phyloP scores from a whole-genome alignment of 163 green algal species.

The Volvox carteri region DNA sequence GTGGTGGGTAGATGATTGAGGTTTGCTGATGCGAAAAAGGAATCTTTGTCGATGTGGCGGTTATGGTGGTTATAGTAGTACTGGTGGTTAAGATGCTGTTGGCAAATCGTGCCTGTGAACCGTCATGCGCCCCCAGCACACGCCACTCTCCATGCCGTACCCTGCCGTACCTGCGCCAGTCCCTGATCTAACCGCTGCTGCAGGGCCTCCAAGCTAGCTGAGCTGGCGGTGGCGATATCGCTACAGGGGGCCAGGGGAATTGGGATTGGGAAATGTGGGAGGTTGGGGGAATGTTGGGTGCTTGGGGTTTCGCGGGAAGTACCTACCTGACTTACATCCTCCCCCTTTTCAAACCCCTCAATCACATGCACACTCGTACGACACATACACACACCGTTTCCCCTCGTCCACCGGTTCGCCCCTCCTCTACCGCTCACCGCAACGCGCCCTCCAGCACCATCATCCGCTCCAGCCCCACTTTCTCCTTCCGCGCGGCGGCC shows the following conservation, averaged over 20 bases:
- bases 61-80: too few relatives aligned
- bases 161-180: constrained; percentile 21
- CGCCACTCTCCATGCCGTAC: too few relatives aligned
- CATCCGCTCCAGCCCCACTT: constrained; percentile 62
- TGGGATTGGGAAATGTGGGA: background rate
- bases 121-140: too few relatives aligned
- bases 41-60: too few relatives aligned
- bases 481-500: constrained; percentile 44
- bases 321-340: too few relatives aligned
- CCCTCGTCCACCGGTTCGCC: background rate
- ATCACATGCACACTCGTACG: too few relatives aligned
- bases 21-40: too few relatives aligned
- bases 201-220: constrained; percentile 45
- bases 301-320: too few relatives aligned
- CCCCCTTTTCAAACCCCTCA: too few relatives aligned
- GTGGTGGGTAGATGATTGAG: too few relatives aligned
- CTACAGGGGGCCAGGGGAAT: background rate
- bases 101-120: too few relatives aligned
- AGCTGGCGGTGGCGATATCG: constrained; percentile 49
- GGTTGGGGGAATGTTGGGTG: background rate
- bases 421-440: constrained; percentile 30
- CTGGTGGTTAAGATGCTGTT: too few relatives aligned
- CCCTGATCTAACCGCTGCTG: constrained; percentile 46
- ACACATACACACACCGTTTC: background rate
- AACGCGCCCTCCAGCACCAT: constrained; percentile 64